Conservation (phyloP, 176 grass and related monocot species). For the Zizania latifolia region DNA sequence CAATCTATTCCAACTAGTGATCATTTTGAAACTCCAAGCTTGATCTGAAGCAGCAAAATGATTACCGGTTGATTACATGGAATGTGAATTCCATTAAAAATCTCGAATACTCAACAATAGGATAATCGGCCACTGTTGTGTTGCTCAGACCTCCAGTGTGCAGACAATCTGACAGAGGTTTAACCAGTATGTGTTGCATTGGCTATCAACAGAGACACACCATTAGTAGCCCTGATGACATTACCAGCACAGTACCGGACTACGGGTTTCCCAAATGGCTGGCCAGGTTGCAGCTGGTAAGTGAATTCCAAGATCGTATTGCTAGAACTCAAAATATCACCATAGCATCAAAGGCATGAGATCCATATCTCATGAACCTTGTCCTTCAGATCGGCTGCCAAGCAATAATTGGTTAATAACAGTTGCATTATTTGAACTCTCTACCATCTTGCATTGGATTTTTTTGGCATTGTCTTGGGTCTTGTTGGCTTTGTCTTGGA, state of each 20-base stretch:
- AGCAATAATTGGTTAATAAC: constrained; percentile 23
- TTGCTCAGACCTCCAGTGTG: not conserved
- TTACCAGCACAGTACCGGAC: not conserved
- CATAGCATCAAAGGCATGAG: not conserved
- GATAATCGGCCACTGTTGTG: not conserved
- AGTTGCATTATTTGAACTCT: constrained; percentile 20
- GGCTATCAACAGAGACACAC: not conserved
- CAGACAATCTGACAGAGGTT: not conserved
- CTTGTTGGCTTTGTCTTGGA: constrained; percentile 8
- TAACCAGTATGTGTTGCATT: not conserved
- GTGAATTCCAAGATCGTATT: constrained; percentile 9
- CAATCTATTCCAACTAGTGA: constrained; percentile 30
- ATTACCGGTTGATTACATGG: constrained; percentile 30
- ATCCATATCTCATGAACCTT: not conserved
- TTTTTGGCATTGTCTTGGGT: constrained; percentile 14
- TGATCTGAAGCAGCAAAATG: constrained; percentile 30
- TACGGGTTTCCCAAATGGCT: not conserved
- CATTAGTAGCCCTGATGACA: not conserved
- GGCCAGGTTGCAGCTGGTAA: not conserved
- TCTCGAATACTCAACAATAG: not conserved
- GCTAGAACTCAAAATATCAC: constrained; percentile 10
- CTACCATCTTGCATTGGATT: constrained; percentile 13
- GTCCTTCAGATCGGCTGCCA: constrained; percentile 5
- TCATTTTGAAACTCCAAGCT: constrained; percentile 36
- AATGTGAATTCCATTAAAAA: not conserved